Evolutionary conservation across 768 basidiomycete genomes (phyloP).

Genomic region (Mycena haematopus): DNA sequence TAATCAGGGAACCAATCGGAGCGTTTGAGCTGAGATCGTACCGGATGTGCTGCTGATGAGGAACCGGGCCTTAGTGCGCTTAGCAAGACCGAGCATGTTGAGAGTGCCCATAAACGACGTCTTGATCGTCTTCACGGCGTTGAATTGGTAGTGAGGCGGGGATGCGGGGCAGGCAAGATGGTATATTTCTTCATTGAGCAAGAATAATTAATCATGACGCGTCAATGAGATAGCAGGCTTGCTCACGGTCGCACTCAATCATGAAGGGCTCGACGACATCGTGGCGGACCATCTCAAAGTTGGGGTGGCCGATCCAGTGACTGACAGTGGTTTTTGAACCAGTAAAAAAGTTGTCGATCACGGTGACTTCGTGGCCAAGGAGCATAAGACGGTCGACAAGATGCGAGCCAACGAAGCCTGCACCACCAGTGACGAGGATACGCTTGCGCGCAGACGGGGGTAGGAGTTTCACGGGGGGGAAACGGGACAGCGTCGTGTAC

Average conservation of each 20-base stretch:
- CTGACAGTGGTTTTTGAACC: conserved; percentile 96
- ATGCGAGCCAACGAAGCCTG: conserved; percentile 99
- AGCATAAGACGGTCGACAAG: conserved; percentile 98
- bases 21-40: conserved; percentile 42
- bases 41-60: conserved; percentile 95
- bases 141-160: conserved; percentile 97
- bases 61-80: conserved; percentile 97
- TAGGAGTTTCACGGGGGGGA: conserved; percentile 91
- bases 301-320: conserved; percentile 97
- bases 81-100: conserved; percentile 98
- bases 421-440: conserved; percentile 94
- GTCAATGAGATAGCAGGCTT: conserved; percentile 11
- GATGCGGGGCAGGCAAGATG: conserved; percentile 98
- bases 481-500: conserved; percentile 90
- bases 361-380: conserved; percentile 96
- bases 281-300: conserved; percentile 97
- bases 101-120: conserved; percentile 98
- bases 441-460: conserved; percentile 82
- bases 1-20: conserved; percentile 20
- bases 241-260: conserved; percentile 97
- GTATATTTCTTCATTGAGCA: conserved; percentile 80
- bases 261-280: conserved; percentile 97
- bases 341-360: conserved; percentile 98
- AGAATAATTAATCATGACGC: conserved; percentile 12
- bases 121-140: conserved; percentile 97